A percentile compares a stretch with the other conserved stretches of the same genome.
These are phyloP conservation scores for Boletus subparvulus DNA, from an alignment of 768 basidiomycete genomes.

Conservation along the genomic window DNA sequence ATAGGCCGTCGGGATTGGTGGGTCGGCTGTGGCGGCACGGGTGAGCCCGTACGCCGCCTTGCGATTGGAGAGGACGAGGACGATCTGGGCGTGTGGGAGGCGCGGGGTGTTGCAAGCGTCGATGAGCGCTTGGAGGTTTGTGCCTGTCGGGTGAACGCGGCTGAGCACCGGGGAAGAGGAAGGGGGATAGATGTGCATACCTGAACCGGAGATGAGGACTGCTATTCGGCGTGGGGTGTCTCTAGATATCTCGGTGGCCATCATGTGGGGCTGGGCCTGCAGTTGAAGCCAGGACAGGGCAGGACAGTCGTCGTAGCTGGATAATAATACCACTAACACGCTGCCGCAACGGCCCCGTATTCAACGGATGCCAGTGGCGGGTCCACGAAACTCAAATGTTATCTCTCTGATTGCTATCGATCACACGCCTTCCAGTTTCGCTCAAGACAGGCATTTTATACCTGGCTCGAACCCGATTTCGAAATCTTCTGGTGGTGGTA, in stretches of 20 bases:
- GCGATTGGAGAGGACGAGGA: slow-evolving; percentile 86
- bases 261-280: neutral
- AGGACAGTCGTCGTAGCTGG: slow-evolving; percentile 7
- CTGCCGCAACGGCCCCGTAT: neutral
- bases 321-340: neutral
- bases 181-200: slow-evolving; percentile 29
- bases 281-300: slow-evolving; percentile 1
- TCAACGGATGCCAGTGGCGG: neutral
- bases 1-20: slow-evolving; percentile 79
- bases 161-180: neutral
- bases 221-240: slow-evolving; percentile 15
- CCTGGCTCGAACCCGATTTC: neutral
- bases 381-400: neutral
- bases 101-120: slow-evolving; percentile 79
- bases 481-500: neutral
- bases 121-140: slow-evolving; percentile 95
- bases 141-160: slow-evolving; percentile 50
- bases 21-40: slow-evolving; percentile 68
- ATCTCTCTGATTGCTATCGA: slow-evolving; percentile 2
- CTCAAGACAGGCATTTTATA: neutral
- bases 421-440: neutral
- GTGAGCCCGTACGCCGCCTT: slow-evolving; percentile 87
- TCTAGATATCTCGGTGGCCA: neutral
- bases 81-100: slow-evolving; percentile 69
- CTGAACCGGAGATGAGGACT: slow-evolving; percentile 65